A percentile compares a stretch with the other conserved stretches of the same genome.
Evolutionary conservation across 805 yeast genomes (phyloP).

Genomic region (Yarrowia phangngaensis): DNA sequence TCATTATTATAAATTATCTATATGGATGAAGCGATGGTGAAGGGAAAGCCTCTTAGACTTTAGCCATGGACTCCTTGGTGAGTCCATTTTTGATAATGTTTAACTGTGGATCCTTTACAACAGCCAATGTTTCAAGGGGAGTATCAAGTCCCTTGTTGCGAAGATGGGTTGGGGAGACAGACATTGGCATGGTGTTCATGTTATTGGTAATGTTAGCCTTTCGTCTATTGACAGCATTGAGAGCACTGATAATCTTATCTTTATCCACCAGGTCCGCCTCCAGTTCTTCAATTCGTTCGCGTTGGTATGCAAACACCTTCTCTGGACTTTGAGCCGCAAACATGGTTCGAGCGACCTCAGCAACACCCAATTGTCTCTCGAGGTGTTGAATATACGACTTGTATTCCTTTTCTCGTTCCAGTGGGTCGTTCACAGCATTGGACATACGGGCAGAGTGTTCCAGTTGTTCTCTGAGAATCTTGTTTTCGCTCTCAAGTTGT

Average conservation of each 20-base stretch:
- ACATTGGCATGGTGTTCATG: slow-evolving; percentile 19
- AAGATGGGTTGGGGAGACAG: slow-evolving; percentile 19
- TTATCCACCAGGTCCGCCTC: slow-evolving; percentile 62
- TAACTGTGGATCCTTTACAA: slow-evolving; percentile 16
- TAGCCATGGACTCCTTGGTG: slow-evolving; percentile 2
- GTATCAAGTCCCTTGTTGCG: slow-evolving; percentile 1
- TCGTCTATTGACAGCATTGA: slow-evolving; percentile 61
- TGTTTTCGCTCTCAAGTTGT: slow-evolving; percentile 59
- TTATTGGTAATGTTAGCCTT: slow-evolving; percentile 42
- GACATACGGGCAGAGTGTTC: slow-evolving; percentile 58
- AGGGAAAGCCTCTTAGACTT: too few relatives aligned
- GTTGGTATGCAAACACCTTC: slow-evolving; percentile 52
- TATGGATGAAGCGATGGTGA: slow-evolving; percentile 1
- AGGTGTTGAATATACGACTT: slow-evolving; percentile 57
- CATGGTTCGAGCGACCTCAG: slow-evolving; percentile 28
- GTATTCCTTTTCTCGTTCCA: slow-evolving; percentile 35
- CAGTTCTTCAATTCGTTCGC: slow-evolving; percentile 64
- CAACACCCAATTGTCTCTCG: slow-evolving; percentile 50
- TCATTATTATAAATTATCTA: slow-evolving; percentile 10
- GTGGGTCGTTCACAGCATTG: slow-evolving; percentile 9
- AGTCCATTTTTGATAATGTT: slow-evolving; percentile 18
- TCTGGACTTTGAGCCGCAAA: slow-evolving; percentile 30
- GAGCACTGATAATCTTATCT: slow-evolving; percentile 72
- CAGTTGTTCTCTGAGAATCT: slow-evolving; percentile 58
- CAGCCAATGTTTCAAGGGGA: slow-evolving; percentile 10